Evolutionary conservation across 306 rosid species (phyloP).

Genomic region (Rubus parviflorus): DNA sequence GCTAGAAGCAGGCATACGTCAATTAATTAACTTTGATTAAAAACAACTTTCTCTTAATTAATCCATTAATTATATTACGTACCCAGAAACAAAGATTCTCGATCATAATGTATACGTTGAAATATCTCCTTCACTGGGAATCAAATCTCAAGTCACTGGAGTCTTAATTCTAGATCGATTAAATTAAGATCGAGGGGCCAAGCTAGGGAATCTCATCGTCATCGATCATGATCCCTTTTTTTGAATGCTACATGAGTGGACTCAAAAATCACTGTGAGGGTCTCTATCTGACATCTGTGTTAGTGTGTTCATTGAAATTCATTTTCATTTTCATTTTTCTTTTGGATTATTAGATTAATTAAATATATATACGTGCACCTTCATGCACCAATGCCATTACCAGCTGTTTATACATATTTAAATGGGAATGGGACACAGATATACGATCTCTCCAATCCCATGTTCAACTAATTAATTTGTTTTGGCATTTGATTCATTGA

Average conservation of each 20-base stretch:
- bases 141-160: neutral
- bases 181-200: neutral
- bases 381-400: constrained; percentile 18
- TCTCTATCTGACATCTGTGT: neutral
- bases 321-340: neutral
- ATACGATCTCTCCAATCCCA: neutral
- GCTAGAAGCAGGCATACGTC: too few relatives aligned
- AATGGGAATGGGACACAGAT: neutral
- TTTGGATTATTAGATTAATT: neutral
- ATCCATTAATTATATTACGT: too few relatives aligned
- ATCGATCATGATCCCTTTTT: neutral
- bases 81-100: too few relatives aligned
- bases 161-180: neutral
- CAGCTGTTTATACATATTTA: constrained; percentile 27
- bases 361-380: constrained; percentile 10
- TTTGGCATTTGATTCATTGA: neutral
- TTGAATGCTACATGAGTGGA: constrained; percentile 49
- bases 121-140: neutral
- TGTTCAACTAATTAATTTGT: neutral
- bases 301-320: neutral
- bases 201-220: constrained; percentile 35
- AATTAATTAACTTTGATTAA: too few relatives aligned
- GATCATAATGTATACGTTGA: too few relatives aligned
- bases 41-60: too few relatives aligned
- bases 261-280: constrained; percentile 8